Base-by-base conservation (phyloP, 2,329 filamentous ascomycete genomes). In the Daldinia sp. region DNA sequence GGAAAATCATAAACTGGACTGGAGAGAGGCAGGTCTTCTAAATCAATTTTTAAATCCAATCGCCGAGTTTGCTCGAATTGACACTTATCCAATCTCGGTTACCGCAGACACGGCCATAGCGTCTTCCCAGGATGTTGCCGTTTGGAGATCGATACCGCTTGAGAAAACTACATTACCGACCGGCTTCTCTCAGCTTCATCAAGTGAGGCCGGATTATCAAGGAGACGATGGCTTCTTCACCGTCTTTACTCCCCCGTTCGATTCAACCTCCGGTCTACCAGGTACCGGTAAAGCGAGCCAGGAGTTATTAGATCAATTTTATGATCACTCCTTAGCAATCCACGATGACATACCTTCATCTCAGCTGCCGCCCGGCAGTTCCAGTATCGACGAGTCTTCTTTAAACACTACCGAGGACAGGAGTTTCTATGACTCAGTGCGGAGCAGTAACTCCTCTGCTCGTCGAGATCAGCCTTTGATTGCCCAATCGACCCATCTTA, bases 321-420 rank as follows among this genome's bases (percentile, higher is more conserved):
- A 92, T 70, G 86, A 95, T 66, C 87, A 94, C 71, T 95, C 92
- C 0, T 83, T 96, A 49, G 85, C 87, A 1, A 78, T 90, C 11
- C 87, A 96, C 73, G 83, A 91, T 65, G 85, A 87, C 11, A 76
- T 90, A 3, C 77, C 84, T 1, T 90, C 88, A 0, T 90, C 89
- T 1, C 85, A 90, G 62, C 78, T 89, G 15, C 72, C 74, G 3
- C 71, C 73, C 29, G 41, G 63, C 39, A 70, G 68, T 52, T 71
- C 77, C 32, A 73, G 50, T 60, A 67, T 74, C 19, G 64, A 71
- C 47, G 70, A 65, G 1, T 74, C 76, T 2, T 82, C 78, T 0
- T 75, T 82, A 11, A 75, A 78, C 54, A 78, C 75, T 4, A 77
- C 75, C 7, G 63, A 70, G 5, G 65, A 71, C 59, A 17, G 66